Conservation (phyloP, 768 basidiomycete genomes). For the Xerocomus potaroensis region DNA sequence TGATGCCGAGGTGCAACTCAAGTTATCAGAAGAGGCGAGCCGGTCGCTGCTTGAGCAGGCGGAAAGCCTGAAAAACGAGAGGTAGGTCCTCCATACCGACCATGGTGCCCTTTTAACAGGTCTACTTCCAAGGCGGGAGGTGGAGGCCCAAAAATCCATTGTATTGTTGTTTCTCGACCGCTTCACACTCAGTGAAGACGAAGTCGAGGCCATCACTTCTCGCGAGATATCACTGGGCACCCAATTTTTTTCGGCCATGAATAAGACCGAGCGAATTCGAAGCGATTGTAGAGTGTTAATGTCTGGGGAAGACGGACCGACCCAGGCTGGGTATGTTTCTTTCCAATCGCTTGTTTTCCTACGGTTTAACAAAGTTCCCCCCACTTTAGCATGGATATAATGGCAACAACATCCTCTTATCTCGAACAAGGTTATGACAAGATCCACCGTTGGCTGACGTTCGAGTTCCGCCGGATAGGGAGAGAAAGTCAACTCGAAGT, state of each 20-base stretch:
- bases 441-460: slow-evolving; percentile 77
- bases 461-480: slow-evolving; percentile 79
- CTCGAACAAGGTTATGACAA: slow-evolving; percentile 91
- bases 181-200: slow-evolving; percentile 78
- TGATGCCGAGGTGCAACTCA: slow-evolving; percentile 74
- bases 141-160: slow-evolving; percentile 69
- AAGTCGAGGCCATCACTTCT: slow-evolving; percentile 70
- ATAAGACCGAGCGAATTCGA: slow-evolving; percentile 78
- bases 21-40: slow-evolving; percentile 71
- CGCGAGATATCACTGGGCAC: slow-evolving; percentile 72
- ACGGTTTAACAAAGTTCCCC: not conserved
- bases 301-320: slow-evolving; percentile 77
- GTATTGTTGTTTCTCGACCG: slow-evolving; percentile 75
- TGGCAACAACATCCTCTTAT: slow-evolving; percentile 73
- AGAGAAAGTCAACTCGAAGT: slow-evolving; percentile 74
- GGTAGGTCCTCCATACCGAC: slow-evolving; percentile 39
- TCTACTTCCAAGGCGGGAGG: slow-evolving; percentile 48
- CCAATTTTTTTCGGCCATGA: slow-evolving; percentile 81
- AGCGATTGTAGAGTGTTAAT: slow-evolving; percentile 83
- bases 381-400: slow-evolving; percentile 72
- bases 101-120: not conserved
- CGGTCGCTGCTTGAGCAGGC: slow-evolving; percentile 79
- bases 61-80: slow-evolving; percentile 65
- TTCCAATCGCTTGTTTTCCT: not conserved
- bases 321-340: slow-evolving; percentile 63